Base-by-base conservation (phyloP, 2,329 filamentous ascomycete species). In the Scleromitrula shiraiana region DNA sequence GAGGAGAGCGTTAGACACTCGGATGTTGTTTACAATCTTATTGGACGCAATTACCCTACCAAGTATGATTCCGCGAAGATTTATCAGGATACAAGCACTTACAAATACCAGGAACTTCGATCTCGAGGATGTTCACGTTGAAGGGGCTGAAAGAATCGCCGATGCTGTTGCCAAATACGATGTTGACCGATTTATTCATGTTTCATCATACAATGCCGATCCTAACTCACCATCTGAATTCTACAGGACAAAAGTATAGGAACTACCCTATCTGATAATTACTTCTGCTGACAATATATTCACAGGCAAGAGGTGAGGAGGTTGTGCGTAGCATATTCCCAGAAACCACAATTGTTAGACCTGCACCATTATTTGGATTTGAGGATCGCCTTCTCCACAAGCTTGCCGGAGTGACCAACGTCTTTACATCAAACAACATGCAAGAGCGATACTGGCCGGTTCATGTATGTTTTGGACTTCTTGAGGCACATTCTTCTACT, bases 151-250 rank as follows among this genome's bases (percentile, higher is more conserved):
- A 71, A 84, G 93, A 58, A 98, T 98, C 61, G 88, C 80, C 42
- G 88, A 95, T 65, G 89, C 93, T 45, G 88, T 89, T 45, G 93
- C 91, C 62, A 98, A 98, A 71, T 98, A 98, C 70, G 91, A 98
- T 62, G 82, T 96, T 58, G 93, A 98, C 70, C 83, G 93, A 56
- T 98, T 88, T 69, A 89, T 98, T 56, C 93, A 98, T 61, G 83
- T 98, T 59, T 98, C 93, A 8, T 95, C 90, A 26, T 90, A 94
- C 76, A 97, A 91, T 64, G 91, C 88, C 50, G 74, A 85, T 67
- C 76, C 80, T 36, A 75, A 86, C 58, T 97, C 91, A 15, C 68
- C 82, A 2, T 91, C 88, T 9, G 87, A 93, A 63, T 98, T 91
- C 77, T 96, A 85, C 69, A 76, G 84, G 52, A 95, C 89, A 59